A percentile compares a stretch with the other conserved stretches of the same genome.
phyloP scores from a whole-genome alignment of 805 yeast genomes.

The Suhomyces sp. region DNA sequence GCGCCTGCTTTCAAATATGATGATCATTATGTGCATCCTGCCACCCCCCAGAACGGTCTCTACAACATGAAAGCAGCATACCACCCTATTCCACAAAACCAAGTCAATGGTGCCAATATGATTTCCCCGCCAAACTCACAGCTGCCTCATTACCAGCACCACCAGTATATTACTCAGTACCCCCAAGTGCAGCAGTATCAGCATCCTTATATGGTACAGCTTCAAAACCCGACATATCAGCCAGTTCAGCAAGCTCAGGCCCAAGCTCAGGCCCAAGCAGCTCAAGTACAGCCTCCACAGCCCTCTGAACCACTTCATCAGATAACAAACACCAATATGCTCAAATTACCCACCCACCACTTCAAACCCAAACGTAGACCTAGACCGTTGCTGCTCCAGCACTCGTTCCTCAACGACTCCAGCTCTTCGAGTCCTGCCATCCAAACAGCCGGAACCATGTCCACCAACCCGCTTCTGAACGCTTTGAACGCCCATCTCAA shows the following conservation, averaged over 20 bases:
- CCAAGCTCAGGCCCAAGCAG: background rate
- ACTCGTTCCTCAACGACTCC: constrained; percentile 24
- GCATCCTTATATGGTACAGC: background rate
- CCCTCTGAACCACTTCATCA: background rate
- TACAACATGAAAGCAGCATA: constrained; percentile 2
- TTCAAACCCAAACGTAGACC: constrained; percentile 41
- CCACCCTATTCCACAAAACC: constrained; percentile 1
- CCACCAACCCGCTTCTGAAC: constrained; percentile 1
- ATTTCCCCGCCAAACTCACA: constrained; percentile 29
- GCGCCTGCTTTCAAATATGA: background rate
- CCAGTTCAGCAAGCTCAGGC: background rate
- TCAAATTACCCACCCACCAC: constrained; percentile 21
- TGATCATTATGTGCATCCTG: constrained; percentile 6
- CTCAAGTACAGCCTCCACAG: background rate
- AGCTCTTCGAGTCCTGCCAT: background rate
- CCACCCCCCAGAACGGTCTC: constrained; percentile 10
- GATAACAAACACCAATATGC: background rate
- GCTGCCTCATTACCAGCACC: constrained; percentile 19
- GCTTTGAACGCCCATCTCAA: background rate
- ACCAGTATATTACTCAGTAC: background rate
- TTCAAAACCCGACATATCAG: constrained; percentile 1
- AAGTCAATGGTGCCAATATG: constrained; percentile 3
- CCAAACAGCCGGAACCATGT: constrained; percentile 1
- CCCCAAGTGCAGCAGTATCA: constrained; percentile 14
- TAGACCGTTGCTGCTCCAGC: constrained; percentile 35